phyloP scores from a whole-genome alignment of 495 filamentous ascomycete species.

The Penicillium herquei region DNA sequence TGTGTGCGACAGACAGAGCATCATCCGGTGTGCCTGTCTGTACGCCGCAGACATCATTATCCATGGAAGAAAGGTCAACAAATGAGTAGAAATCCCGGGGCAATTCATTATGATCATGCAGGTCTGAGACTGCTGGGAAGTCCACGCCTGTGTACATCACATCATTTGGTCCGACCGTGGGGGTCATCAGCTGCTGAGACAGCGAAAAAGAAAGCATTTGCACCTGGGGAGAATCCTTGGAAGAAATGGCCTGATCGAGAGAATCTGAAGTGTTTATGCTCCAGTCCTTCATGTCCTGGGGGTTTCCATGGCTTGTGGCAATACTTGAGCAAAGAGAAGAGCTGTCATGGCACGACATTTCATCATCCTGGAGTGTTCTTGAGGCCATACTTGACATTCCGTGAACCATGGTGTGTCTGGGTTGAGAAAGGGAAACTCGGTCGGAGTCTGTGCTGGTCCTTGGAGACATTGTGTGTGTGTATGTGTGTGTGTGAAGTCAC shows the following conservation, averaged over 20 bases:
- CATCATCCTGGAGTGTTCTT: slow-evolving; percentile 48
- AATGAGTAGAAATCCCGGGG: slow-evolving; percentile 42
- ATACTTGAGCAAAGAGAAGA: slow-evolving; percentile 44
- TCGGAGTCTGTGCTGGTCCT: slow-evolving; percentile 38
- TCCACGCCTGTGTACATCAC: slow-evolving; percentile 47
- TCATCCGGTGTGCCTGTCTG: slow-evolving; percentile 44
- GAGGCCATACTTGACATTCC: slow-evolving; percentile 43
- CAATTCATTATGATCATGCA: slow-evolving; percentile 40
- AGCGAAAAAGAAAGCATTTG: slow-evolving; percentile 49
- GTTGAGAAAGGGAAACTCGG: slow-evolving; percentile 34
- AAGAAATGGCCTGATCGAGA: slow-evolving; percentile 37
- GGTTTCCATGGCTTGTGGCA: slow-evolving; percentile 34
- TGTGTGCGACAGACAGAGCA: slow-evolving; percentile 41
- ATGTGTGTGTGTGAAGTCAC: slow-evolving; percentile 16
- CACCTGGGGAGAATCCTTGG: slow-evolving; percentile 44
- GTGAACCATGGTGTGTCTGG: slow-evolving; percentile 38
- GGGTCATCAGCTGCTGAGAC: slow-evolving; percentile 45
- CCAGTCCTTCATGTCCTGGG: slow-evolving; percentile 44
- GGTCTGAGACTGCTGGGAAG: slow-evolving; percentile 40
- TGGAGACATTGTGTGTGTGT: slow-evolving; percentile 34
- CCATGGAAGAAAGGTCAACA: slow-evolving; percentile 44
- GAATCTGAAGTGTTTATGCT: slow-evolving; percentile 39
- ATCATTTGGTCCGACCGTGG: slow-evolving; percentile 43
- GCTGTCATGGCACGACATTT: slow-evolving; percentile 45
- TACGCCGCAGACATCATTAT: slow-evolving; percentile 41